A percentile compares a stretch with the other conserved stretches of the same genome.
phyloP scores from a whole-genome alignment of 2,329 filamentous ascomycete genomes.

The Myriosclerotinia curreyana region DNA sequence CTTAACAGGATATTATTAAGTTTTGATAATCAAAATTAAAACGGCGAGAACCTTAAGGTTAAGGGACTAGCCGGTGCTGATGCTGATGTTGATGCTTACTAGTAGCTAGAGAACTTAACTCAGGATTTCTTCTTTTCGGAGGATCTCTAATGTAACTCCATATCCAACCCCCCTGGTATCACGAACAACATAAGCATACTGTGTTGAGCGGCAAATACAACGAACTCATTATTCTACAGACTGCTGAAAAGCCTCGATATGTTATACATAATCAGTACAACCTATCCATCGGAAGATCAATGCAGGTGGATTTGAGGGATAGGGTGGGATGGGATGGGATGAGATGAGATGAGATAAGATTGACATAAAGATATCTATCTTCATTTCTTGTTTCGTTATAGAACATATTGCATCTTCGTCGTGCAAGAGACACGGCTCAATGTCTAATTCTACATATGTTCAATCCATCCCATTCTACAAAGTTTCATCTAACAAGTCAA shows the following conservation, averaged over 20 bases:
- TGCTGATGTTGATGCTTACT: no score
- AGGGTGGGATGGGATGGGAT: no score
- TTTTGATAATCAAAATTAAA: slow-evolving; percentile 10
- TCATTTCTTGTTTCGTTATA: not conserved
- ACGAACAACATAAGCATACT: slow-evolving; percentile 7
- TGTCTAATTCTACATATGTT: not conserved
- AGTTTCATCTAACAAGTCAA: slow-evolving; percentile 4
- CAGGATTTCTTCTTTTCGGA: no score
- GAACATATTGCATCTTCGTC: not conserved
- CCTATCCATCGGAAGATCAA: slow-evolving; percentile 15
- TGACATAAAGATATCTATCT: slow-evolving; percentile 1
- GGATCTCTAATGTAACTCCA: no score
- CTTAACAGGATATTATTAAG: not conserved
- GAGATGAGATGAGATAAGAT: slow-evolving; percentile 22
- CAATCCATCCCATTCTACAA: no score
- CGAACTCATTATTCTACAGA: not conserved
- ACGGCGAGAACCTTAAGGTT: slow-evolving; percentile 1
- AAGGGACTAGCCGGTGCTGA: slow-evolving; percentile 12
- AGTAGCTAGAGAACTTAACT: slow-evolving; percentile 6
- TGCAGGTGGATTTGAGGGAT: slow-evolving; percentile 8
- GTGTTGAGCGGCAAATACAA: slow-evolving; percentile 11
- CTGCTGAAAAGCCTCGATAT: slow-evolving; percentile 7
- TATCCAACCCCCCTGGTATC: slow-evolving; percentile 6
- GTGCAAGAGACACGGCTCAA: not conserved
- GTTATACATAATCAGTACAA: slow-evolving; percentile 16